A percentile compares a stretch with the other conserved stretches of the same genome.
These are phyloP conservation scores for Pyricularia sp. DNA, from an alignment of 2,329 filamentous ascomycete species.

Conservation along the genomic window DNA sequence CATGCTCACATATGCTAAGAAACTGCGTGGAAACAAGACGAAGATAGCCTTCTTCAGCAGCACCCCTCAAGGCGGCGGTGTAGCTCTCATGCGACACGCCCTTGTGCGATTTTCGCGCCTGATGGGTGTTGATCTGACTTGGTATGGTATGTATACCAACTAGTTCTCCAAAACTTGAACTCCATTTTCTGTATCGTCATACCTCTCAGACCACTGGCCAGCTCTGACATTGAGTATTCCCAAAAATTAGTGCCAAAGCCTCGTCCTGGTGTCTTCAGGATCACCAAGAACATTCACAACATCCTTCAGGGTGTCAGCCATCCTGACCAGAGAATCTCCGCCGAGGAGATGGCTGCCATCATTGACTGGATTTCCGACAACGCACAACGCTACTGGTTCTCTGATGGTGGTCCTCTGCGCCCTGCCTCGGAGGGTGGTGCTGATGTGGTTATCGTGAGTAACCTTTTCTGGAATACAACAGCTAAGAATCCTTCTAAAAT, in stretches of 20 bases:
- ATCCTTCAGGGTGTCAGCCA: conserved; percentile 69
- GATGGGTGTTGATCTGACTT: conserved; percentile 55
- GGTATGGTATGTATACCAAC: conserved; percentile 42
- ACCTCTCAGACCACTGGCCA: neutral
- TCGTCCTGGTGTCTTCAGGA: conserved; percentile 64
- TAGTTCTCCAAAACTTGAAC: no score
- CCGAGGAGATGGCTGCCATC: conserved; percentile 48
- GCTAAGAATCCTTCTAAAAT: neutral
- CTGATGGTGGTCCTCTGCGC: conserved; percentile 51
- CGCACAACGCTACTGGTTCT: conserved; percentile 61
- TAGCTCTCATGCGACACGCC: conserved; percentile 71
- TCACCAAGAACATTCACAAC: conserved; percentile 82
- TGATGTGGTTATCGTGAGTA: conserved; percentile 53
- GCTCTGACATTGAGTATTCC: conserved; percentile 5
- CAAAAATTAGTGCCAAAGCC: conserved; percentile 54
- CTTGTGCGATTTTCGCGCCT: conserved; percentile 57
- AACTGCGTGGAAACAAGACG: conserved; percentile 48
- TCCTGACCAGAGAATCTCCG: conserved; percentile 48
- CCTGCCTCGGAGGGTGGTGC: conserved; percentile 56
- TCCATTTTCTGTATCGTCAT: no score
- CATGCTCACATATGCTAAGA: conserved; percentile 47
- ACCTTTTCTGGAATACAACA: neutral
- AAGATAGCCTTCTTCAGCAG: conserved; percentile 69
- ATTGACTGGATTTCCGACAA: conserved; percentile 63
- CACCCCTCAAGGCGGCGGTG: conserved; percentile 71